Base-by-base conservation (phyloP, 1,284 basidiomycete genomes). In the Vanrija pseudolonga region DNA sequence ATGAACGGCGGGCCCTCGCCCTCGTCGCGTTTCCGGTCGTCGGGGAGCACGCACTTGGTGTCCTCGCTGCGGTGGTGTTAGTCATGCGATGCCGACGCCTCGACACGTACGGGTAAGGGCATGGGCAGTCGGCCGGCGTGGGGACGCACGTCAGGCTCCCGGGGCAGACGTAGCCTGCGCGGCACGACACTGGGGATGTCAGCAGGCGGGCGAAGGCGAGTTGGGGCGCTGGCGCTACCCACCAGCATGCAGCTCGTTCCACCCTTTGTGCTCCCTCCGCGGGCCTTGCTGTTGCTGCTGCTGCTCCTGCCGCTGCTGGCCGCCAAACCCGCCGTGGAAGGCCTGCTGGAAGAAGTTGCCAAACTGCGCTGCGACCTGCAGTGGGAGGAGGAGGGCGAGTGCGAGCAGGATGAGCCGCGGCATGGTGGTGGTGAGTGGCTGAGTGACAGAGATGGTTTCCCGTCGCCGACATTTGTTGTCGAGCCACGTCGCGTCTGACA, bases 51-150 rank as follows among this genome's bases (percentile, higher is more conserved):
- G 47, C 72, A 74, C 55, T 74, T 74, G 43, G 66, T 61, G 49
- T 74, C 72, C 56, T 74, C 71, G 6, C 72, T 74, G 51, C 26
- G 26, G 24, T 11, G 6, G 14, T 15, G 51, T 50, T 23, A 53
- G 51, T 18, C 20, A 15, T 17, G 14, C 32, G 3, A 6, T 8
- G 26, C 8, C 12, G 36, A 15, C 17, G 18, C n/a, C n/a, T n/a
- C n/a, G n/a, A 7, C 7, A 66, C 72, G 61, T 48, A 74, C 73
- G 71, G 69, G 52, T 75, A 73, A 6, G 71, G 70, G 56, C 73
- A 75, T 15, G 73, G 73, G 51, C 73, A 75, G 53, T 72, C 71
- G 6, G 71, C 69, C 3, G 73, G 73, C 1, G 71, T 73, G n/a
- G 73, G 68, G 2, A 75, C 71, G 50, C 73, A 75, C 20, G 67